These are phyloP conservation scores for Coniella lustricola DNA, from an alignment of 2,329 filamentous ascomycete species.

Conservation along the genomic window DNA sequence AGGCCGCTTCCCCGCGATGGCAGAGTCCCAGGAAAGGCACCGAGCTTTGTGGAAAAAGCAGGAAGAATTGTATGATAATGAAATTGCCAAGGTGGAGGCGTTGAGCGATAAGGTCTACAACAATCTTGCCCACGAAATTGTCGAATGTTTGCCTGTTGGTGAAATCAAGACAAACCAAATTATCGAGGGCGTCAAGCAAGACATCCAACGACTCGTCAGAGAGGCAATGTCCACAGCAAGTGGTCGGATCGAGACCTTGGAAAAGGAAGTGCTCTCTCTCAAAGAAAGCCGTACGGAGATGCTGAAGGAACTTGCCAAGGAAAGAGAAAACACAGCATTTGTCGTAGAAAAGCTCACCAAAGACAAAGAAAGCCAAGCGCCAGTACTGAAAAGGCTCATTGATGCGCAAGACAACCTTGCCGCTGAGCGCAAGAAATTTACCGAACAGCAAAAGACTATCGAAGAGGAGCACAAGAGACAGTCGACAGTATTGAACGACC, in stretches of 20 bases:
- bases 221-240: background rate
- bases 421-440: too few species aligned
- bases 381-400: background rate
- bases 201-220: background rate
- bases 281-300: background rate
- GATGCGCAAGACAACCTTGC: background rate
- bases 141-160: conserved; percentile 3
- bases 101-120: background rate
- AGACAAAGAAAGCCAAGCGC: too few species aligned
- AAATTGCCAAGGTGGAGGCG: background rate
- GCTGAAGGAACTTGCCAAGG: background rate
- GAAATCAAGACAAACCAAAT: conserved; percentile 12
- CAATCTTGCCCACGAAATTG: background rate
- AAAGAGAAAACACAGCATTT: background rate
- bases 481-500: background rate
- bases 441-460: background rate
- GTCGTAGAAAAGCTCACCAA: too few species aligned
- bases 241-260: conserved; percentile 4
- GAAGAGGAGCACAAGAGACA: background rate
- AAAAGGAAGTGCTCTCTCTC: conserved; percentile 2
- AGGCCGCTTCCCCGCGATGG: conserved; percentile 6
- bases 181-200: conserved; percentile 5
- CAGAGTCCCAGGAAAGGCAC: background rate
- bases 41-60: conserved; percentile 3
- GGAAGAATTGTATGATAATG: conserved; percentile 2